These are phyloP conservation scores for Ceratobasidium sp. DNA, from an alignment of 1,284 basidiomycete species.

Conservation along the genomic window DNA sequence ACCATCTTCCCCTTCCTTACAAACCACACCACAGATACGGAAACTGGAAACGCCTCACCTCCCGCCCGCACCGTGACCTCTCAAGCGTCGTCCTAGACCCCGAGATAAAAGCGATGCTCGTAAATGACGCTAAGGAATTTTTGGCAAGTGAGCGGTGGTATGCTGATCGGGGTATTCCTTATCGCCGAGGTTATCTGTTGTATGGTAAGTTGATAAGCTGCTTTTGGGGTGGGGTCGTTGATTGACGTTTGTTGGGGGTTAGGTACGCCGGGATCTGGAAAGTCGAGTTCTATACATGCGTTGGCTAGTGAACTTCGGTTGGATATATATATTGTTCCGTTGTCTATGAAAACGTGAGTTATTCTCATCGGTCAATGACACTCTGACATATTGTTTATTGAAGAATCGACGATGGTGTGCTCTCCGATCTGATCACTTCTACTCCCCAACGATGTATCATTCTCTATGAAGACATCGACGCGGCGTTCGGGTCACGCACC, in stretches of 20 bases:
- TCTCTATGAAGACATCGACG: conserved; percentile 70
- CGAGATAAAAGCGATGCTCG: conserved; percentile 63
- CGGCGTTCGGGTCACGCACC: conserved; percentile 64
- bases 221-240: conserved; percentile 3
- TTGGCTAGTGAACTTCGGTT: conserved; percentile 66
- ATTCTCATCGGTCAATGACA: neutral
- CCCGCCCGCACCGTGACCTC: conserved; percentile 64
- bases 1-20: neutral
- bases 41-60: conserved; percentile 62
- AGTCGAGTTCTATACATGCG: conserved; percentile 68
- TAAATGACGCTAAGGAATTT: conserved; percentile 68
- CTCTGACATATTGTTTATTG: neutral
- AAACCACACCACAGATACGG: conserved; percentile 3
- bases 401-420: conserved; percentile 65
- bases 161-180: conserved; percentile 66
- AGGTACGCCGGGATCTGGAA: conserved; percentile 55
- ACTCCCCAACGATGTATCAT: conserved; percentile 67
- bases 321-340: conserved; percentile 70
- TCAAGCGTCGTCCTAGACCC: conserved; percentile 66
- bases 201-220: conserved; percentile 65
- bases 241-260: neutral
- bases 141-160: conserved; percentile 66
- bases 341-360: conserved; percentile 65
- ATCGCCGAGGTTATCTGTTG: conserved; percentile 68
- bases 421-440: conserved; percentile 62